phyloP scores from a whole-genome alignment of 164 flowering plant species.

The Litsea cubeba region DNA sequence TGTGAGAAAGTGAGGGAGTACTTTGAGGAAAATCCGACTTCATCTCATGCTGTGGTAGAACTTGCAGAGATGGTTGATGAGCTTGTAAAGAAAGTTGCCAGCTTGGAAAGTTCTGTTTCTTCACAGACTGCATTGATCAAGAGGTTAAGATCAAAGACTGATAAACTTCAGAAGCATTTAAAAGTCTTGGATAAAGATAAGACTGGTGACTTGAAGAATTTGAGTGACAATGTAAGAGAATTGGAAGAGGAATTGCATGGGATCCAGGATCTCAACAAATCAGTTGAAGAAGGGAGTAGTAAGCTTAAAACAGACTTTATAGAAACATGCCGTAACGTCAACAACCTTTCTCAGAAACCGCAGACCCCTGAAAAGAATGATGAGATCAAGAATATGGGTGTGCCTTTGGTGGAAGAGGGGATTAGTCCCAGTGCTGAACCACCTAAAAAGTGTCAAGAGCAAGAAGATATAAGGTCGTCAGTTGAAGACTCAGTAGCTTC shows the following conservation, averaged over 20 bases:
- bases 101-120: constrained; percentile 52
- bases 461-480: not conserved
- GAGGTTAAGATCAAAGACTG: constrained; percentile 56
- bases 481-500: not conserved
- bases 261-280: constrained; percentile 36
- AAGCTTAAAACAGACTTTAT: constrained; percentile 35
- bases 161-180: constrained; percentile 57
- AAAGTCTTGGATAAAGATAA: constrained; percentile 56
- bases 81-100: constrained; percentile 65
- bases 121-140: constrained; percentile 63
- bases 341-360: constrained; percentile 42
- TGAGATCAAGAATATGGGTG: constrained; percentile 18
- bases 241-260: constrained; percentile 46
- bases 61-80: constrained; percentile 80
- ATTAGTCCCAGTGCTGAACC: constrained; percentile 6
- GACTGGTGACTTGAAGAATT: constrained; percentile 28
- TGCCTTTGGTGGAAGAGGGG: constrained; percentile 13
- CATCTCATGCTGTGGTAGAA: constrained; percentile 43
- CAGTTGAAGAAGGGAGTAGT: constrained; percentile 27
- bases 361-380: constrained; percentile 29
- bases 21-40: constrained; percentile 21
- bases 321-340: constrained; percentile 42
- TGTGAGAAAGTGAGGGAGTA: constrained; percentile 27
- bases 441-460: constrained; percentile 8
- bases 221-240: constrained; percentile 32